Percentiles rank a stretch among this genome's conserved stretches.
Evolutionary conservation across 2,329 filamentous ascomycete genomes (phyloP).

Genomic region (Fusarium subtropicale): DNA sequence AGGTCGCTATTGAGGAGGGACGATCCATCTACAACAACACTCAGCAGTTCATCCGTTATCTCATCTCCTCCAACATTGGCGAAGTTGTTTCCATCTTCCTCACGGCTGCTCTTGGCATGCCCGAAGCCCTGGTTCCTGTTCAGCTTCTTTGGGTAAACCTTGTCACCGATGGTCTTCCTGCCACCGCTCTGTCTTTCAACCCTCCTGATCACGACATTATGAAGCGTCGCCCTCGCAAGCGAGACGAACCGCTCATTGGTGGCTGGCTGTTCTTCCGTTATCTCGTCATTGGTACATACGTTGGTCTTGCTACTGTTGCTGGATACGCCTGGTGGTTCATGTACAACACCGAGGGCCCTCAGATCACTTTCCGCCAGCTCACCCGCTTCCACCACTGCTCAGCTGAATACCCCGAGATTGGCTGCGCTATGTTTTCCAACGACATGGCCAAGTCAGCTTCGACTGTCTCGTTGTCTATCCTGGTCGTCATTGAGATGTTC

Average conservation of each 20-base stretch:
- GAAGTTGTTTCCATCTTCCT: constrained; percentile 99
- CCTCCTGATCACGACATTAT: constrained; percentile 98
- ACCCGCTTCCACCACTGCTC: constrained; percentile 95
- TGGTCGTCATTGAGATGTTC: constrained; percentile 99
- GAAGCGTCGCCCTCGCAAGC: constrained; percentile 89
- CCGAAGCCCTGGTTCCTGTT: constrained; percentile 95
- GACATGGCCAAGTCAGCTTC: constrained; percentile 89
- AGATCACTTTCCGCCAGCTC: constrained; percentile 91
- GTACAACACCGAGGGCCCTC: constrained; percentile 89
- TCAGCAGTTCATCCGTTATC: constrained; percentile 98
- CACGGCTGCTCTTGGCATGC: constrained; percentile 95
- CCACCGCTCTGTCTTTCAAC: constrained; percentile 97
- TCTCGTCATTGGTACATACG: constrained; percentile 94
- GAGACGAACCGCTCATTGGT: constrained; percentile 90
- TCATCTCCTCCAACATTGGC: constrained; percentile 99
- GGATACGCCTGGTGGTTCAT: constrained; percentile 99
- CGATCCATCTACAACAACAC: constrained; percentile 99
- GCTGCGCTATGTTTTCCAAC: constrained; percentile 91
- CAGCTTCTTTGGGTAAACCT: constrained; percentile 99
- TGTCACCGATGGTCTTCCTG: constrained; percentile 95
- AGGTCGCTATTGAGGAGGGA: constrained; percentile 94
- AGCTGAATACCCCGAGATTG: constrained; percentile 85
- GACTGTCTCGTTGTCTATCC: constrained; percentile 88
- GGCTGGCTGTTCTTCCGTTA: constrained; percentile 99
- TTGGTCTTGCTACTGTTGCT: constrained; percentile 92